phyloP scores from a whole-genome alignment of 345 rosid species.

The Rhizophora mangle region DNA sequence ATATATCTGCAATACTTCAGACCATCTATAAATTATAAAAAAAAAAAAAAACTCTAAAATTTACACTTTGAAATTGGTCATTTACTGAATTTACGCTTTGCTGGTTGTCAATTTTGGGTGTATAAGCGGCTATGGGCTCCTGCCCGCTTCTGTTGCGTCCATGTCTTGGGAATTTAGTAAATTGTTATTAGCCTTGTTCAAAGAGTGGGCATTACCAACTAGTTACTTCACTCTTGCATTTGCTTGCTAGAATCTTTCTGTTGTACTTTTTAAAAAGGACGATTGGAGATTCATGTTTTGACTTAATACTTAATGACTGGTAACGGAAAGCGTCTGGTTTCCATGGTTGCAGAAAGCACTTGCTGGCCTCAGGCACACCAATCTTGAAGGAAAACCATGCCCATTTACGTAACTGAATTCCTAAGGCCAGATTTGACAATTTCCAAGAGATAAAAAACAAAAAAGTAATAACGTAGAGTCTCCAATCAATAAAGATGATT shows the following conservation, averaged over 20 bases:
- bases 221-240: background rate
- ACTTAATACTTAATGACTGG: background rate
- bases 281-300: background rate
- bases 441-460: background rate
- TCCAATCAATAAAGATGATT: no score
- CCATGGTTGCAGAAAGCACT: conserved; percentile 71
- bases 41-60: background rate
- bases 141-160: background rate
- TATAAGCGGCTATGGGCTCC: background rate
- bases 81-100: background rate
- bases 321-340: background rate
- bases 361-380: conserved; percentile 84
- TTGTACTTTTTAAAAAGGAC: background rate
- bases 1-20: no score
- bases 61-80: background rate
- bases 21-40: background rate
- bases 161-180: background rate
- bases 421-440: background rate
- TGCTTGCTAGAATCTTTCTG: background rate
- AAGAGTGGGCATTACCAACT: background rate
- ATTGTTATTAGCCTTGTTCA: background rate
- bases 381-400: conserved; percentile 58
- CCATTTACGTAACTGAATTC: background rate
- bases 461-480: no score
- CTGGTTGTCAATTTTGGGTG: background rate